A percentile compares a stretch with the other conserved stretches of the same genome.
These are phyloP conservation scores for Pseudozyma sp. DNA, from an alignment of 1,284 basidiomycete species.

Conservation along the genomic window DNA sequence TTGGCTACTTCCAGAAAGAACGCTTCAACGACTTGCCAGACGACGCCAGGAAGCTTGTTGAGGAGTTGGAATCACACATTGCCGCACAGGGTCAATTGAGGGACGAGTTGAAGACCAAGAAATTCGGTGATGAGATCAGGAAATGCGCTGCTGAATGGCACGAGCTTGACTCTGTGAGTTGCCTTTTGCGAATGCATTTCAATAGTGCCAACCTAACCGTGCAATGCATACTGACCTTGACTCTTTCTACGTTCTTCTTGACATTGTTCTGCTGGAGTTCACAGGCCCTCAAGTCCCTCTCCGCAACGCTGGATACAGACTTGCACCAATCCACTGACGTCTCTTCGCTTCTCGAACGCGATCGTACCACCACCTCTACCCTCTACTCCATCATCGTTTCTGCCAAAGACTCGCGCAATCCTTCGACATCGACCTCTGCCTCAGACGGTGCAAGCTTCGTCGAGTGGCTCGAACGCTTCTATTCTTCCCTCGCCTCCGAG, in stretches of 20 bases:
- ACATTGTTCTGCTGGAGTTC: not conserved
- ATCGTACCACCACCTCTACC: slow-evolving; percentile 56
- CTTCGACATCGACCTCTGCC: not conserved
- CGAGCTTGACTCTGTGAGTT: slow-evolving; percentile 49
- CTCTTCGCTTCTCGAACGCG: slow-evolving; percentile 49
- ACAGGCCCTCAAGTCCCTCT: slow-evolving; percentile 49
- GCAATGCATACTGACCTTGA: not conserved
- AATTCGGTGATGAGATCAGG: slow-evolving; percentile 52
- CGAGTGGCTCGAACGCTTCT: slow-evolving; percentile 61
- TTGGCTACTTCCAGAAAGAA: slow-evolving; percentile 63
- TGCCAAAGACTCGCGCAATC: slow-evolving; percentile 42
- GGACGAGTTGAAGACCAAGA: slow-evolving; percentile 55
- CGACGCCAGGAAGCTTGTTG: slow-evolving; percentile 56
- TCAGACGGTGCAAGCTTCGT: slow-evolving; percentile 55
- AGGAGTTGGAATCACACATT: slow-evolving; percentile 63
- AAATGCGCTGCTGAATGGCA: slow-evolving; percentile 57
- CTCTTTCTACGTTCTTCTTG: not conserved
- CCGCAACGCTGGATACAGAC: slow-evolving; percentile 58
- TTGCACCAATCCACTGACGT: slow-evolving; percentile 39
- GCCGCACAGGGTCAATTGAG: slow-evolving; percentile 49
- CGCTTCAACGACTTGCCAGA: slow-evolving; percentile 67
- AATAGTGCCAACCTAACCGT: no score
- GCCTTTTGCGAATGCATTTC: not conserved
- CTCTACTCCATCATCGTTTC: slow-evolving; percentile 59
- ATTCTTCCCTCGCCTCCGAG: slow-evolving; percentile 49